Percentiles rank a stretch among this genome's conserved stretches.
Conservation (phyloP, 257 asterid species). For the Paraleonurus japonicus region DNA sequence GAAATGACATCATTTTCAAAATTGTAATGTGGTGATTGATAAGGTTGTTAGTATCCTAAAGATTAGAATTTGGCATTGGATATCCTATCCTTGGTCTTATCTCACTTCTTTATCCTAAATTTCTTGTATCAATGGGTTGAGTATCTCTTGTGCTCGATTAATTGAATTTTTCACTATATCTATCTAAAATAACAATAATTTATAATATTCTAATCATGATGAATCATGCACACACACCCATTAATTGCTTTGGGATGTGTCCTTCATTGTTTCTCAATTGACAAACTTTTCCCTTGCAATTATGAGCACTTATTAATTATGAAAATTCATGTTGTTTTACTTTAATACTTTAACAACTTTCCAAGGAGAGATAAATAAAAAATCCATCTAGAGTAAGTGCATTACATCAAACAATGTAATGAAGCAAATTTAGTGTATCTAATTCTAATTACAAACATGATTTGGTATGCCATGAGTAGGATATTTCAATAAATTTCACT, state of each 20-base stretch:
- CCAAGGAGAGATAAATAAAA: neutral
- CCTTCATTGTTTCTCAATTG: neutral
- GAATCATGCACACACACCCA: neutral
- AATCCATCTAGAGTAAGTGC: neutral
- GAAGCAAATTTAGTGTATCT: neutral
- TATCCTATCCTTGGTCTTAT: no score
- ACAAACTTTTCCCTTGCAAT: neutral
- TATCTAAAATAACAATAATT: neutral
- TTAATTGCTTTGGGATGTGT: neutral
- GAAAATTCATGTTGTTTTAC: neutral
- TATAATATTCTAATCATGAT: neutral
- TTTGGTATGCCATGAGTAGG: neutral
- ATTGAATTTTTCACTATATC: no score
- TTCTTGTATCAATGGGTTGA: no score
- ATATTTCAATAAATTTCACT: neutral
- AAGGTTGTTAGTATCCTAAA: no score
- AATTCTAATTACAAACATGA: neutral
- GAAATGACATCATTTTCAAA: no score
- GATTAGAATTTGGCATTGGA: no score
- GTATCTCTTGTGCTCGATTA: no score
- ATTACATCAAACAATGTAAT: neutral
- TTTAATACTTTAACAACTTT: neutral
- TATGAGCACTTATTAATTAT: neutral
- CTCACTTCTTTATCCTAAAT: no score
- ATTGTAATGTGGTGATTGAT: no score